Conservation (phyloP, 2,329 filamentous ascomycete genomes). For the Clonostachys sp. region DNA sequence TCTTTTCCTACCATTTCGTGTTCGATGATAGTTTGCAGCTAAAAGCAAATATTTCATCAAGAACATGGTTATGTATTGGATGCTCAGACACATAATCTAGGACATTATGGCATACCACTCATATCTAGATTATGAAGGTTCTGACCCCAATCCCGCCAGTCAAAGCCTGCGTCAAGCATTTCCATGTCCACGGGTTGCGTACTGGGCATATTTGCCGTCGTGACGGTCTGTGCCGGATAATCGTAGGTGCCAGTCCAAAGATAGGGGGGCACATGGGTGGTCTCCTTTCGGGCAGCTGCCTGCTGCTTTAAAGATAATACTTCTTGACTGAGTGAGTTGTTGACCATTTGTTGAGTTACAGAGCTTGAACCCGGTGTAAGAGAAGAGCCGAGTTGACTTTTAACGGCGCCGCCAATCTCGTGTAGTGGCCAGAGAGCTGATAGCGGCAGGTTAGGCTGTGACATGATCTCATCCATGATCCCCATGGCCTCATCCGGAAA, state of each 20-base stretch:
- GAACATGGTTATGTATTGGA: background rate
- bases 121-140: slow-evolving; percentile 8
- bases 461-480: slow-evolving; percentile 29
- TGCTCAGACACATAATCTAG: too few relatives aligned
- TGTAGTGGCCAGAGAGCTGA: slow-evolving; percentile 23
- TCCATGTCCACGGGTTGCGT: slow-evolving; percentile 17
- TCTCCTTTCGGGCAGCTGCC: slow-evolving; percentile 10
- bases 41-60: background rate
- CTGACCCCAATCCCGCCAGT: slow-evolving; percentile 45
- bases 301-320: slow-evolving; percentile 11
- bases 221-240: slow-evolving; percentile 12
- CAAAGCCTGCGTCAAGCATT: slow-evolving; percentile 35
- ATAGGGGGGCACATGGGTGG: slow-evolving; percentile 30
- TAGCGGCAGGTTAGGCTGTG: slow-evolving; percentile 26
- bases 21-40: background rate
- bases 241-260: slow-evolving; percentile 31
- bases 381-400: slow-evolving; percentile 1
- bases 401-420: background rate
- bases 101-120: background rate
- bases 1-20: background rate
- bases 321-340: slow-evolving; percentile 10
- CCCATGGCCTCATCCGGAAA: slow-evolving; percentile 21
- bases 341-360: background rate
- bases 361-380: background rate
- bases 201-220: background rate